These are phyloP conservation scores for Aspergillus sp. DNA, from an alignment of 2,329 filamentous ascomycete species.

Conservation along the genomic window DNA sequence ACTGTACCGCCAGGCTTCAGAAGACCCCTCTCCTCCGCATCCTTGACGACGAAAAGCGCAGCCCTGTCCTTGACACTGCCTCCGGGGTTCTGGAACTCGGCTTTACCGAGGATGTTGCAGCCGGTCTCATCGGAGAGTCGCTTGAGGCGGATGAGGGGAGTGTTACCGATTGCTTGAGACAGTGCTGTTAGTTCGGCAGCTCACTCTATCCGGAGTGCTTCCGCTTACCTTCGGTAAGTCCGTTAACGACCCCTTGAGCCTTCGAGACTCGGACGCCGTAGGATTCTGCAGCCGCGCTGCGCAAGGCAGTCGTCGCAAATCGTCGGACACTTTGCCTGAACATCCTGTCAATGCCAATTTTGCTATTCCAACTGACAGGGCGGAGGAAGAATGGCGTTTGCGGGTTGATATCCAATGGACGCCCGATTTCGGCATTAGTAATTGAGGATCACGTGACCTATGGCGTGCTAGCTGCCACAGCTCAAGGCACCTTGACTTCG, in stretches of 20 bases:
- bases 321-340: conserved; percentile 67
- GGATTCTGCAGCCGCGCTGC: conserved; percentile 43
- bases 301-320: conserved; percentile 63
- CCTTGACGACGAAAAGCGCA: conserved; percentile 87
- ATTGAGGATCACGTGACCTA: conserved; percentile 5
- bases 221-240: conserved; percentile 73
- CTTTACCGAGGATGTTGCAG: conserved; percentile 92
- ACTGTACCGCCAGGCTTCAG: conserved; percentile 86
- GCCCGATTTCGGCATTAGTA: conserved; percentile 27
- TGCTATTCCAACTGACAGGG: conserved; percentile 1
- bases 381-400: conserved; percentile 1
- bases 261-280: conserved; percentile 73
- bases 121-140: conserved; percentile 85
- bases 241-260: conserved; percentile 75
- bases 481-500: background rate
- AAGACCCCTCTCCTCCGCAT: conserved; percentile 85
- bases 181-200: background rate
- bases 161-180: conserved; percentile 85
- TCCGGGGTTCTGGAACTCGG: conserved; percentile 98
- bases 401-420: background rate
- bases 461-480: background rate
- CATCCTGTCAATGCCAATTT: conserved; percentile 50
- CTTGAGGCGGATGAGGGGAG: conserved; percentile 87
- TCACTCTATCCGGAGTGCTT: background rate
- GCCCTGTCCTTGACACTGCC: conserved; percentile 96